A percentile compares a stretch with the other conserved stretches of the same genome.
phyloP scores from a whole-genome alignment of 2,329 filamentous ascomycete genomes.

The Hypomyces perniciosus region DNA sequence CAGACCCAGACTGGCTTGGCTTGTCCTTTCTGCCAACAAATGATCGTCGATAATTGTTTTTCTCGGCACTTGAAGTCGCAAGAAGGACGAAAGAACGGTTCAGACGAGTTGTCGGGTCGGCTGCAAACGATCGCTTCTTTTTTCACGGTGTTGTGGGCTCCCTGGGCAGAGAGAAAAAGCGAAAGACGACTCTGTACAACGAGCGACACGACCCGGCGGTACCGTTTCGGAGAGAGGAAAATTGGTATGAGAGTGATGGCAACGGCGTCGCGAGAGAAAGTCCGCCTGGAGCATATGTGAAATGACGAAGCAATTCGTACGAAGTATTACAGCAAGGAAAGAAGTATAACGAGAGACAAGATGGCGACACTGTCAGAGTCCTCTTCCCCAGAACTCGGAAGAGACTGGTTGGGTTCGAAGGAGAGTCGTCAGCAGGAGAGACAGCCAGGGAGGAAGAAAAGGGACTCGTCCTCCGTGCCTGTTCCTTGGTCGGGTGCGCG shows the following conservation, averaged over 20 bases:
- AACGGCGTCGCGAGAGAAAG: neutral
- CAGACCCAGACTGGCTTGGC: neutral
- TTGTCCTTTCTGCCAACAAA: neutral
- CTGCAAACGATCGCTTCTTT: neutral
- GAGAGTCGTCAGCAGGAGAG: conserved; percentile 3
- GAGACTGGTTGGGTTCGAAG: conserved; percentile 6
- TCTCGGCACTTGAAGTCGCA: neutral
- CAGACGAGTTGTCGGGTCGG: neutral
- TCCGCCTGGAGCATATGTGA: neutral
- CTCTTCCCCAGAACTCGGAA: conserved; percentile 6
- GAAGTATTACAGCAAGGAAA: conserved; percentile 3
- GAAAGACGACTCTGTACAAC: conserved; percentile 3
- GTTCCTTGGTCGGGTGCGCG: too few relatives aligned
- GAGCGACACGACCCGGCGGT: conserved; percentile 11
- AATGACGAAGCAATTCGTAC: conserved; percentile 2
- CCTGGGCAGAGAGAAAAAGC: neutral
- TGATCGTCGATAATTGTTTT: neutral
- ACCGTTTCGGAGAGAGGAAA: conserved; percentile 11
- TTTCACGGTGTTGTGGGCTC: neutral
- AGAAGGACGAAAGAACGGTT: neutral
- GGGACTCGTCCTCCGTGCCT: too few relatives aligned
- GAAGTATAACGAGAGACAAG: conserved; percentile 7
- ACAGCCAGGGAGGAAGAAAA: conserved; percentile 1
- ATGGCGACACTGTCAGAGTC: conserved; percentile 4
- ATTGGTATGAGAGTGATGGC: neutral